Base-by-base conservation (phyloP, 768 basidiomycete genomes). In the Termitomyces sp. region DNA sequence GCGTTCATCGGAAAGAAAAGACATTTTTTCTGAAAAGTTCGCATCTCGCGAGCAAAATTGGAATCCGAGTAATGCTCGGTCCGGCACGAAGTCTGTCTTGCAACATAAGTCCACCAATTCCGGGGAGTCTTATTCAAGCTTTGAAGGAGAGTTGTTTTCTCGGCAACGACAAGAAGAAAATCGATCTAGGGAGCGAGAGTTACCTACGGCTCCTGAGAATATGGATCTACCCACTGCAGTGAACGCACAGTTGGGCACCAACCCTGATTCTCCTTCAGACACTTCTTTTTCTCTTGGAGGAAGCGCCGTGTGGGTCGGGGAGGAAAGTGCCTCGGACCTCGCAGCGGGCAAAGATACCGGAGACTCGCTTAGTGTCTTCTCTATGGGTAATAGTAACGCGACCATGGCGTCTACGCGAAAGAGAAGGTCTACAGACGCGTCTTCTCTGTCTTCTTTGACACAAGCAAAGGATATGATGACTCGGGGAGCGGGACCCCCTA, bases 1-100 rank as follows among this genome's bases (percentile, higher is more conserved):
- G 81, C 90, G 95, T 29, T 81, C 85, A 1, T 92, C 90, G 14
- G 95, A 98, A 59, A 82, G 94, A 32, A 94, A 92, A 68, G 95
- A 98, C 68, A 80, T 97, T 44, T 95, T 98, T 67, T 76, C 85
- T 20, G 95, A 98, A 65, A 92, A 90, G 70, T 92, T 93, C 70
- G 63, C 67, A 24, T 55, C 42, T 53, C 57, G 59, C 24, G 64
- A 63, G 34, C 64, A 67, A 48, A 63, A 63, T 32, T 67, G 64
- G 63, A 66, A 67, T 41, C 67, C 57, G 42, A 68, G 65, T 56
- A 65, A 60, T 61, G 53, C 57, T 36, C 60, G 62, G 29, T 44
- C 64, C 51, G 68, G 59, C 1, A 53, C 63, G n/a, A 75, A 72
- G 56, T 49, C 67, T 24, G 49, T 63, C 18, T 57, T 69, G 9